These are phyloP conservation scores for Metroxylon sagu DNA, from an alignment of 176 grass and related monocot species.

Conservation along the genomic window DNA sequence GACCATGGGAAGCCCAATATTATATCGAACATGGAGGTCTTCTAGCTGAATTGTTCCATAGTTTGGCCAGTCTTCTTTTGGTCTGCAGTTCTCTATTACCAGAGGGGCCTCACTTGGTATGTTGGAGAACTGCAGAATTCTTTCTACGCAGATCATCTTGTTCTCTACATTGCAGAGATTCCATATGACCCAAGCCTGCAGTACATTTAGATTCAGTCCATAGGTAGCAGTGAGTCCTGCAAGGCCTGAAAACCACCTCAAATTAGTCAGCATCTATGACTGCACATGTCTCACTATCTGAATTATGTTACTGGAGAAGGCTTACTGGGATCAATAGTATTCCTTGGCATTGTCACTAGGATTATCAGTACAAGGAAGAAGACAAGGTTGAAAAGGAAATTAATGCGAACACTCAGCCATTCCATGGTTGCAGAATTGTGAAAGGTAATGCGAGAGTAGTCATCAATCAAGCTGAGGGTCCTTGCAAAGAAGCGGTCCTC, in stretches of 20 bases:
- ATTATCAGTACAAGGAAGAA: conserved; percentile 66
- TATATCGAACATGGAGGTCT: conserved; percentile 56
- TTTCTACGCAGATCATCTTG: conserved; percentile 94
- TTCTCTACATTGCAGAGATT: conserved; percentile 88
- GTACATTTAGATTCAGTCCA: conserved; percentile 72
- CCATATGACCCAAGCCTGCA: conserved; percentile 95
- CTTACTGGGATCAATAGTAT: conserved; percentile 76
- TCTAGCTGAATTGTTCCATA: conserved; percentile 60
- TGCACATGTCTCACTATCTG: too few species aligned
- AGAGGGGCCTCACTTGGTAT: conserved; percentile 60
- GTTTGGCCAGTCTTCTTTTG: conserved; percentile 52
- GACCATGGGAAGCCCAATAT: conserved; percentile 43
- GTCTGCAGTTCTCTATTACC: conserved; percentile 45
- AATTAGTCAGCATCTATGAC: too few species aligned
- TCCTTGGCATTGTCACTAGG: conserved; percentile 53
- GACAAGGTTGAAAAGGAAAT: conserved; percentile 83
- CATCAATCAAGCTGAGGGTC: conserved; percentile 53
- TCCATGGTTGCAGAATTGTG: conserved; percentile 86
- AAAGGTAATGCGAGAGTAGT: conserved; percentile 79
- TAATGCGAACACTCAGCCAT: conserved; percentile 81
- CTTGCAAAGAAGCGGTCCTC: conserved; percentile 51
- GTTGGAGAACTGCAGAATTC: conserved; percentile 75
- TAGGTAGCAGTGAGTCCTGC: conserved; percentile 80
- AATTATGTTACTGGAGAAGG: neutral
- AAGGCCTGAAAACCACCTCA: conserved; percentile 48